Evolutionary conservation across 2,329 filamentous ascomycete genomes (phyloP), one percentile per base, ranked within the genome.

Genomic region (Botryotinia convoluta): DNA sequence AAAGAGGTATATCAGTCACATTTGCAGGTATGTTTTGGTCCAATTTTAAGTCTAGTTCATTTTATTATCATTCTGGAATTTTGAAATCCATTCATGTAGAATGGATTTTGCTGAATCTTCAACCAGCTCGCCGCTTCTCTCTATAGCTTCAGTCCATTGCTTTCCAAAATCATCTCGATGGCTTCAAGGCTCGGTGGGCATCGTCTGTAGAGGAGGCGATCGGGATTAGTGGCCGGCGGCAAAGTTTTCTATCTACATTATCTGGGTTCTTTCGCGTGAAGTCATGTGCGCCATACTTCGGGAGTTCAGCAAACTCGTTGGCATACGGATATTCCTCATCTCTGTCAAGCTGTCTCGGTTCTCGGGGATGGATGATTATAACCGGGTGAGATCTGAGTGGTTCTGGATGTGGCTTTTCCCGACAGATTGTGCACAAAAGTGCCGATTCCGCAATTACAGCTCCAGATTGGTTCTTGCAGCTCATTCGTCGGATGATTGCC

Each of bases 341-440:
- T 1, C 20, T 4, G 16, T 57, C n/a, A 57, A 32, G 37, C 2
- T 44, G 3, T 44, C 42, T 20, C 18, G 35, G 18, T 10, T 57
- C 12, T 2, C n/a, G 26, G 0, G 2, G 4, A 6, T 1, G 10
- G 20, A n/a, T 32, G 18, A 42, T 26, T 2, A n/a, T 26, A 6
- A 42, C 8, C 0, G 48, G 65, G 2, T 69, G 48, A 42, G 35
- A 44, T 32, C n/a, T 69, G n/a, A 57, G 48, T 4, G 65, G 65
- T 26, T 69, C 26, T 14, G 16, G 45, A n/a, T 37, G 26, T 20
- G 26, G 6, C 22, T 32, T 39, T 57, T 42, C 39, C 18, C 48
- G 48, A 57, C 65, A 68, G 2, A 8, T 32, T 69, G 37, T 57
- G 22, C 65, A 69, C 35, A 42, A 16, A 22, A 32, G 26, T 14